A percentile compares a stretch with the other conserved stretches of the same genome.
Evolutionary conservation across 1,139 yeast species (phyloP).

Genomic region (Spathaspora jeffriesii): DNA sequence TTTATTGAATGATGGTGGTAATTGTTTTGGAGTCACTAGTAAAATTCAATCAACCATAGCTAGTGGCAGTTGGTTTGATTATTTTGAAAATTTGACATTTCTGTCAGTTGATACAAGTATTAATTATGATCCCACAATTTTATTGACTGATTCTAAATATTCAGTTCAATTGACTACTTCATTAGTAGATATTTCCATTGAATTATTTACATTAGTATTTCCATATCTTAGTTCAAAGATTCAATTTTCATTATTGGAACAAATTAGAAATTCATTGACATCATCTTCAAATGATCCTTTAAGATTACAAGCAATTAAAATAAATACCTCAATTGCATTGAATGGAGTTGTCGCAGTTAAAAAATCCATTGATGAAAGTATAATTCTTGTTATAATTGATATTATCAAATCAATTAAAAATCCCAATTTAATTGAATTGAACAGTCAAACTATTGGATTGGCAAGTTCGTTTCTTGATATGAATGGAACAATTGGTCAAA

Average conservation of each 20-base stretch:
- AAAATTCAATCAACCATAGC: conserved; percentile 20
- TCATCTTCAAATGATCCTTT: conserved; percentile 29
- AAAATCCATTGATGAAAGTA: conserved; percentile 38
- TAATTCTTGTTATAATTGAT: conserved; percentile 55
- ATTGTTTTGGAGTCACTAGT: conserved; percentile 43
- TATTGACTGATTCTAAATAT: conserved; percentile 24
- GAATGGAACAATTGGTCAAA: conserved; percentile 41
- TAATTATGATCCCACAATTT: conserved; percentile 35
- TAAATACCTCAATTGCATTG: conserved; percentile 66
- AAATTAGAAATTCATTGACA: conserved; percentile 56
- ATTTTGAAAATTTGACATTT: conserved; percentile 26
- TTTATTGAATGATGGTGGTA: conserved; percentile 35
- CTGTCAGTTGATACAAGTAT: conserved; percentile 29
- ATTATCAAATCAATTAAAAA: conserved; percentile 50
- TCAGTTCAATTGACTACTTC: conserved; percentile 47
- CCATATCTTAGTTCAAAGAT: conserved; percentile 77
- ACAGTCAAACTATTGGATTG: conserved; percentile 71
- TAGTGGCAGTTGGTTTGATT: conserved; percentile 30
- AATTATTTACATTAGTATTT: conserved; percentile 69
- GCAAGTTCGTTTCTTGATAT: conserved; percentile 44
- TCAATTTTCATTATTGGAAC: conserved; percentile 84
- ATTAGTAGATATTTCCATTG: conserved; percentile 76
- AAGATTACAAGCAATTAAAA: conserved; percentile 50
- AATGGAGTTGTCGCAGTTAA: conserved; percentile 52
- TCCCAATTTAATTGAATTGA: conserved; percentile 44